Evolutionary conservation across 768 basidiomycete genomes (phyloP).

Genomic region (Lentinula sp.): DNA sequence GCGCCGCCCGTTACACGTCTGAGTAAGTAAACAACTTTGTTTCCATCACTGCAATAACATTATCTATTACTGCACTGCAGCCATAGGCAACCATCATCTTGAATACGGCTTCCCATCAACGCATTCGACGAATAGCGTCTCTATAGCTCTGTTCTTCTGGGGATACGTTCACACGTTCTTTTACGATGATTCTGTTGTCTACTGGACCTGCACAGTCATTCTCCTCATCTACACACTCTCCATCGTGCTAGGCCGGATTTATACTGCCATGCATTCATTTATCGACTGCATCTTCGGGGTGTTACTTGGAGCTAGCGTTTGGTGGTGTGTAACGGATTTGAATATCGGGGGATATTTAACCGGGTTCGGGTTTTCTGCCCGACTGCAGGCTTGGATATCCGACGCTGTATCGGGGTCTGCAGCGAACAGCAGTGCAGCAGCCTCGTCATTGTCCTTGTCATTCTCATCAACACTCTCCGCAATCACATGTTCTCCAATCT

Average conservation of each 20-base stretch:
- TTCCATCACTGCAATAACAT: background rate
- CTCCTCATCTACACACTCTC: slow-evolving; percentile 58
- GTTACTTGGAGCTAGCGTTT: slow-evolving; percentile 60
- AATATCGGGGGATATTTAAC: slow-evolving; percentile 21
- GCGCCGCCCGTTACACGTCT: slow-evolving; percentile 88
- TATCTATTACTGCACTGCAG: slow-evolving; percentile 24
- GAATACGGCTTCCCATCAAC: slow-evolving; percentile 97
- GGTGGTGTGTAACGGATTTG: slow-evolving; percentile 45
- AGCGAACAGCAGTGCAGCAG: too few species aligned
- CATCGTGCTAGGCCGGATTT: slow-evolving; percentile 76
- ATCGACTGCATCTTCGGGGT: slow-evolving; percentile 65
- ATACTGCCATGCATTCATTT: slow-evolving; percentile 87
- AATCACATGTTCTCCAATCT: slow-evolving; percentile 21
- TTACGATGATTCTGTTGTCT: slow-evolving; percentile 13
- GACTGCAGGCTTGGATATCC: slow-evolving; percentile 32
- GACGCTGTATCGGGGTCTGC: background rate
- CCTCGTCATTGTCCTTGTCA: background rate
- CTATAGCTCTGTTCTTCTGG: slow-evolving; percentile 80
- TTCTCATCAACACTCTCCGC: background rate
- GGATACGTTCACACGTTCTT: slow-evolving; percentile 51
- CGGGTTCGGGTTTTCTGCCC: slow-evolving; percentile 13
- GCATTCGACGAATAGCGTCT: slow-evolving; percentile 87
- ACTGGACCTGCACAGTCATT: slow-evolving; percentile 26
- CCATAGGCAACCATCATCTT: slow-evolving; percentile 73
- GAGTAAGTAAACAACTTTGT: slow-evolving; percentile 41